Evolutionary conservation across 768 basidiomycete species (phyloP).

Genomic region (Ramaria sp.): DNA sequence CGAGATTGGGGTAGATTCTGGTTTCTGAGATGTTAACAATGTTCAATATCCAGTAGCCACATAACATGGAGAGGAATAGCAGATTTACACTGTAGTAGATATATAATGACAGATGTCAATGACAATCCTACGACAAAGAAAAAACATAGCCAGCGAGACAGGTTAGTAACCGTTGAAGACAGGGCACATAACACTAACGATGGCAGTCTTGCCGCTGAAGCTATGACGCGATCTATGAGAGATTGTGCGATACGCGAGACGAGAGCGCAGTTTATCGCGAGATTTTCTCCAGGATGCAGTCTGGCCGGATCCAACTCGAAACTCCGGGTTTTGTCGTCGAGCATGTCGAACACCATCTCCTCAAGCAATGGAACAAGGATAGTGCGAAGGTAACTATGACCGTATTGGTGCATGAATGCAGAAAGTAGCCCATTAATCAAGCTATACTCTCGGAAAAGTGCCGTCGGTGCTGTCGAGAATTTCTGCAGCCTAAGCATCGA

Average conservation of each 20-base stretch:
- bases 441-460: slow-evolving; percentile 79
- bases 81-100: slow-evolving; percentile 57
- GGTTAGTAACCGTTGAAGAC: neutral
- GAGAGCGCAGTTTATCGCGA: slow-evolving; percentile 51
- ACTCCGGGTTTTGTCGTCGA: slow-evolving; percentile 43
- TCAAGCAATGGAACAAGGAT: slow-evolving; percentile 70
- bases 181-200: slow-evolving; percentile 39
- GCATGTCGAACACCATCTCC: slow-evolving; percentile 52
- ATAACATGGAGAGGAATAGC: neutral
- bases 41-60: neutral
- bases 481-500: neutral
- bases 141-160: slow-evolving; percentile 5
- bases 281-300: slow-evolving; percentile 40
- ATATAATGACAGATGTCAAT: slow-evolving; percentile 82
- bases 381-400: slow-evolving; percentile 78
- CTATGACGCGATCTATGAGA: slow-evolving; percentile 64
- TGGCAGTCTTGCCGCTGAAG: slow-evolving; percentile 61
- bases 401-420: slow-evolving; percentile 75
- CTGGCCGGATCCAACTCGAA: slow-evolving; percentile 65
- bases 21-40: slow-evolving; percentile 28
- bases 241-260: slow-evolving; percentile 64
- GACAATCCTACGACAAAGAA: slow-evolving; percentile 47
- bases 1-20: slow-evolving; percentile 70
- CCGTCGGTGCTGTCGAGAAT: slow-evolving; percentile 52
- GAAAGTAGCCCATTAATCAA: slow-evolving; percentile 82